Evolutionary conservation across 1,284 basidiomycete genomes (phyloP).

Genomic region (Ustilago cynodontis): DNA sequence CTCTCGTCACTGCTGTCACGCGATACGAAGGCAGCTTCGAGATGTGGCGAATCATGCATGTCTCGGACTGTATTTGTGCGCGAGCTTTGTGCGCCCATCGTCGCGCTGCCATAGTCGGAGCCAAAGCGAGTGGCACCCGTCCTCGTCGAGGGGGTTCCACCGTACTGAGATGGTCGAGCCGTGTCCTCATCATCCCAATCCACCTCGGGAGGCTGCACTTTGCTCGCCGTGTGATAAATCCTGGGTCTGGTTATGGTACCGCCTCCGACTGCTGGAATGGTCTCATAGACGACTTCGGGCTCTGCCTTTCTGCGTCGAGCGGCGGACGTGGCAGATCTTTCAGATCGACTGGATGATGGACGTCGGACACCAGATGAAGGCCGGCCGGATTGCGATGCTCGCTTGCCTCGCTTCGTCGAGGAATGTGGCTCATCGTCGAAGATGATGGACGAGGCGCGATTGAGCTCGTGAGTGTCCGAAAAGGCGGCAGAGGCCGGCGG

Average conservation of each 20-base stretch:
- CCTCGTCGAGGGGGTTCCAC: slow-evolving; percentile 39
- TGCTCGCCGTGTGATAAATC: slow-evolving; percentile 80
- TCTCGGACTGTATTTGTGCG: slow-evolving; percentile 45
- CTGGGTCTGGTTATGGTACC: slow-evolving; percentile 81
- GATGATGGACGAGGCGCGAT: slow-evolving; percentile 53
- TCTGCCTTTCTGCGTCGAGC: slow-evolving; percentile 21
- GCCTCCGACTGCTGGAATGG: slow-evolving; percentile 82
- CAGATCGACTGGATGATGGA: slow-evolving; percentile 28
- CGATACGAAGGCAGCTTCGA: slow-evolving; percentile 27
- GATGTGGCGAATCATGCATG: slow-evolving; percentile 35
- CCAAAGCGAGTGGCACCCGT: slow-evolving; percentile 48
- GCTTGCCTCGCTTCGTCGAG: slow-evolving; percentile 27
- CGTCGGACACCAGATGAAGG: slow-evolving; percentile 10
- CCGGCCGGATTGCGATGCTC: slow-evolving; percentile 21
- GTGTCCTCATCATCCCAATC: slow-evolving; percentile 55
- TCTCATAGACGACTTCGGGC: slow-evolving; percentile 73
- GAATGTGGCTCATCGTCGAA: slow-evolving; percentile 45
- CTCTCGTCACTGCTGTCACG: slow-evolving; percentile 50
- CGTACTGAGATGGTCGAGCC: slow-evolving; percentile 47
- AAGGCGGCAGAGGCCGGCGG: slow-evolving; percentile 59
- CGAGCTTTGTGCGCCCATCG: slow-evolving; percentile 47
- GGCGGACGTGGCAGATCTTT: slow-evolving; percentile 15
- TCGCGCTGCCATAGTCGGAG: slow-evolving; percentile 49
- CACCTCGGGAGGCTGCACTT: slow-evolving; percentile 71
- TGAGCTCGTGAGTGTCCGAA: slow-evolving; percentile 49